Evolutionary conservation across 108 stramenopile species (phyloP), one percentile per base, ranked within the genome.

Genomic region (Mediolabrus comicus): DNA sequence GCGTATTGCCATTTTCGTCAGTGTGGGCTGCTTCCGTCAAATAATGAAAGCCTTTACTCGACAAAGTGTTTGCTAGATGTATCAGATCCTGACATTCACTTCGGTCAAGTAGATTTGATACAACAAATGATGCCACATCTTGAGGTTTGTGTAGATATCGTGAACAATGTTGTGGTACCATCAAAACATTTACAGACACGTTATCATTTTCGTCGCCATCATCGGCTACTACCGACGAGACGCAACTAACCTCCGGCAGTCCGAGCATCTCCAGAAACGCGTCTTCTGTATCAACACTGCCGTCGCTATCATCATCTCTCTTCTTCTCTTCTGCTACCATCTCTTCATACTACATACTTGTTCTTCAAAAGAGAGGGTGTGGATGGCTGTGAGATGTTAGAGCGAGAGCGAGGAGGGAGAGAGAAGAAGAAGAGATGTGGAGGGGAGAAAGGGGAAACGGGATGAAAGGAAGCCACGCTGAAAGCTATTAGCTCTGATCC

Each of bases 21-120:
- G 56, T 74, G 51, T 91, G 87, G 8, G 69, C 51, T 0, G 90
- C 87, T 34, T 87, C 82, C 3, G 79, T 77, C 14, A 88, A 74
- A 52, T 88, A 91, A 7, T 77, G 61, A 74, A 88, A 88, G 26
- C 78, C 75, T 36, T 62, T 41, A 12, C 27, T 49, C 25, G 62
- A 74, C 35, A 65, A 25, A 14, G 49, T 56, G 26, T 30, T 64
- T 49, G 81, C 81, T 22, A 82, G 68, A 16, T 54, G 33, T 10
- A 88, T 84, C 19, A 88, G 27, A 13, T 70, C 25, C 14, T 72
- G 43, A 36, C 87, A 88, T 29, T 88, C 87, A 1, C 39, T 35
- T 3, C 5, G 16, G 4, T 77, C 30, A 10, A 86, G 34, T 11
- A 88, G 51, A 49, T 86, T 73, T 10, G 77, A 36, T 8, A 88